Conservation (phyloP, 129 eudicot species). For the Pittosporum tobira region DNA sequence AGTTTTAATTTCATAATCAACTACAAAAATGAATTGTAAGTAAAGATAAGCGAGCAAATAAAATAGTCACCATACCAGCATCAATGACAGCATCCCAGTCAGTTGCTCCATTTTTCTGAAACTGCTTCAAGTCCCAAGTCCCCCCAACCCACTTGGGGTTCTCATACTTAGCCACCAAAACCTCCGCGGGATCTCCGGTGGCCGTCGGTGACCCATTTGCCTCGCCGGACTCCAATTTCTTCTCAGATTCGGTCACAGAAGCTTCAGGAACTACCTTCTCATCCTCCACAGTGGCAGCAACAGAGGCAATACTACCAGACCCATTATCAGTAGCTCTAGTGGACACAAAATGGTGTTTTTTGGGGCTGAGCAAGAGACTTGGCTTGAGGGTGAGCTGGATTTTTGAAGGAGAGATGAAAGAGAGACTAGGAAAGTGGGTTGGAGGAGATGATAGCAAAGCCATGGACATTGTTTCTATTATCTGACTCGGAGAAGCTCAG, state of each 20-base stretch:
- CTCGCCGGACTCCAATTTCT: conserved; percentile 19
- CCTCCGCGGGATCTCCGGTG: conserved; percentile 33
- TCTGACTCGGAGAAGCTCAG: conserved; percentile 12
- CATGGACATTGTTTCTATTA: conserved; percentile 36
- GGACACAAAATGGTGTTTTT: conserved; percentile 28
- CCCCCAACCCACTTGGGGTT: conserved; percentile 86
- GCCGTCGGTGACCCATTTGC: conserved; percentile 50
- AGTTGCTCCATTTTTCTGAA: conserved; percentile 66
- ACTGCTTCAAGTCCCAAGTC: conserved; percentile 88
- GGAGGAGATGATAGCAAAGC: conserved; percentile 60
- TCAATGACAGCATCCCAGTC: conserved; percentile 97
- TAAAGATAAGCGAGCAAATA: background rate
- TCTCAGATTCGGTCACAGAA: conserved; percentile 26
- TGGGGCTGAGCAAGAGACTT: conserved; percentile 27
- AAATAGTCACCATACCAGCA: conserved; percentile 81
- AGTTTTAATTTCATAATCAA: background rate
- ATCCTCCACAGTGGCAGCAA: conserved; percentile 27
- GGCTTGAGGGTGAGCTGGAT: conserved; percentile 34
- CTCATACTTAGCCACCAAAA: conserved; percentile 30
- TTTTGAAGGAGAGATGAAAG: conserved; percentile 27
- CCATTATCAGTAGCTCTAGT: conserved; percentile 52
- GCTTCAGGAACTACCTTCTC: conserved; percentile 24
- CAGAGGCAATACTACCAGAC: conserved; percentile 35
- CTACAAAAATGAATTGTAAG: background rate
- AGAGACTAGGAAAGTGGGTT: conserved; percentile 42